phyloP scores from a whole-genome alignment of 116 monocot species.

The Iris pallida region DNA sequence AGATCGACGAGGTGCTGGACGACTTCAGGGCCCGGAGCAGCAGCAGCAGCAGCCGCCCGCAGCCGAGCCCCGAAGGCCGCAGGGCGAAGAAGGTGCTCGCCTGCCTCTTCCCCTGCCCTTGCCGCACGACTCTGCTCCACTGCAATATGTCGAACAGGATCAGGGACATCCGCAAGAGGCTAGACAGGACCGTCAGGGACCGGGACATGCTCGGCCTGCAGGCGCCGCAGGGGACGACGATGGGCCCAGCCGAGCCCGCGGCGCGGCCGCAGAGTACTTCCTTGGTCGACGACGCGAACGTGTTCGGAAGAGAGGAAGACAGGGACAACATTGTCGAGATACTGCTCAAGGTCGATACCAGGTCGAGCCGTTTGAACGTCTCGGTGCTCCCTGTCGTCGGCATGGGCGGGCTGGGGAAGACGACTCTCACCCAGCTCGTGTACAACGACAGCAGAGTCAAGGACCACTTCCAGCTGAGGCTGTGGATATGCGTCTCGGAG shows the following conservation, averaged over 20 bases:
- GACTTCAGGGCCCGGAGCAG: constrained; percentile 3
- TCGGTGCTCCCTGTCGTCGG: constrained; percentile 26
- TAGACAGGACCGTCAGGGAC: constrained; percentile 23
- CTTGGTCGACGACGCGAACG: constrained; percentile 21
- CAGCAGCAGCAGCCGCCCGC: not conserved
- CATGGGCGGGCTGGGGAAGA: constrained; percentile 36
- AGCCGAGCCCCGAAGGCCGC: not conserved
- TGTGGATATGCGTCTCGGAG: constrained; percentile 50
- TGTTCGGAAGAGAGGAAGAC: constrained; percentile 19
- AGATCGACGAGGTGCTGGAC: constrained; percentile 44
- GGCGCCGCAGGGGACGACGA: constrained; percentile 4
- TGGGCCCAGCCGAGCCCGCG: constrained; percentile 2
- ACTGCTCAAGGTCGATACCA: not conserved
- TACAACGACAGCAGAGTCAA: constrained; percentile 32
- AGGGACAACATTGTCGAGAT: constrained; percentile 10
- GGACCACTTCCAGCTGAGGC: constrained; percentile 25
- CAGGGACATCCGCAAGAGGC: constrained; percentile 11
- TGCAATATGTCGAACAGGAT: constrained; percentile 18
- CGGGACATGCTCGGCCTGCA: constrained; percentile 11
- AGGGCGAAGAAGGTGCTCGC: not conserved
- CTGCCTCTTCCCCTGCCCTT: not conserved
- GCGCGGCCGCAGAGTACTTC: constrained; percentile 20
- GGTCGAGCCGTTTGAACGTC: not conserved
- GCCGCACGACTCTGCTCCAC: not conserved
- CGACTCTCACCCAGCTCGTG: constrained; percentile 21